Conservation (phyloP, 2,329 filamentous ascomycete species). For the Daldinia sp. region DNA sequence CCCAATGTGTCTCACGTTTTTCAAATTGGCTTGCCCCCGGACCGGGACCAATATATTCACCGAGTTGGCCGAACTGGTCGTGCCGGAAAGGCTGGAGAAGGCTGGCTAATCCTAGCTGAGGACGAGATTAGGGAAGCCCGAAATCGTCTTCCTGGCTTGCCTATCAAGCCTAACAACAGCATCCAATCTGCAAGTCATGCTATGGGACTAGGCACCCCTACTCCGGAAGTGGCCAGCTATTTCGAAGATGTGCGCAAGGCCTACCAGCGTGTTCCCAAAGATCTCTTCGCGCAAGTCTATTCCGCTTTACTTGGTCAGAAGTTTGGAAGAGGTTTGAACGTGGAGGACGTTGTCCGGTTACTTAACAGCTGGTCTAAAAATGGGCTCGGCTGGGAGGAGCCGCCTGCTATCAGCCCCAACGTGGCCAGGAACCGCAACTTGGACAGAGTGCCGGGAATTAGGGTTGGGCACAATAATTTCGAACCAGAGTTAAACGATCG, state of each 20-base stretch:
- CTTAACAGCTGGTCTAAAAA: constrained; percentile 62
- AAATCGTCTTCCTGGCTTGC: constrained; percentile 63
- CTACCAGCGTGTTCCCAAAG: constrained; percentile 52
- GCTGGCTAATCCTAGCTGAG: constrained; percentile 70
- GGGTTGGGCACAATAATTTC: constrained; percentile 36
- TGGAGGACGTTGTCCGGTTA: constrained; percentile 53
- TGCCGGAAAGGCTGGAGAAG: constrained; percentile 76
- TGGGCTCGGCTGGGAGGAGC: constrained; percentile 61
- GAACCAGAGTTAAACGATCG: not conserved
- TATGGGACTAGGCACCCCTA: constrained; percentile 54
- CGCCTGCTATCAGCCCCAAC: constrained; percentile 52
- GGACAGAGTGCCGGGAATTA: constrained; percentile 39
- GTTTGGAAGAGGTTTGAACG: constrained; percentile 47
- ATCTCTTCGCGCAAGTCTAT: constrained; percentile 60
- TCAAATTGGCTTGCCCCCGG: constrained; percentile 71
- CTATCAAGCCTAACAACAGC: constrained; percentile 63
- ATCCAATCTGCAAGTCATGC: constrained; percentile 63
- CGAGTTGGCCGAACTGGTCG: constrained; percentile 79
- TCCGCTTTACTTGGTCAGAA: constrained; percentile 64
- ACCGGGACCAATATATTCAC: constrained; percentile 78
- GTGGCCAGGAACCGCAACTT: constrained; percentile 42
- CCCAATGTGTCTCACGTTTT: constrained; percentile 82
- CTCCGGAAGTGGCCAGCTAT: constrained; percentile 48
- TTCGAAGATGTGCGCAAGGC: constrained; percentile 56
- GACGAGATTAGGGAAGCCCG: constrained; percentile 60